These are phyloP conservation scores for Saccharum spontaneum DNA, from an alignment of 176 grass and related monocot species.

Conservation along the genomic window DNA sequence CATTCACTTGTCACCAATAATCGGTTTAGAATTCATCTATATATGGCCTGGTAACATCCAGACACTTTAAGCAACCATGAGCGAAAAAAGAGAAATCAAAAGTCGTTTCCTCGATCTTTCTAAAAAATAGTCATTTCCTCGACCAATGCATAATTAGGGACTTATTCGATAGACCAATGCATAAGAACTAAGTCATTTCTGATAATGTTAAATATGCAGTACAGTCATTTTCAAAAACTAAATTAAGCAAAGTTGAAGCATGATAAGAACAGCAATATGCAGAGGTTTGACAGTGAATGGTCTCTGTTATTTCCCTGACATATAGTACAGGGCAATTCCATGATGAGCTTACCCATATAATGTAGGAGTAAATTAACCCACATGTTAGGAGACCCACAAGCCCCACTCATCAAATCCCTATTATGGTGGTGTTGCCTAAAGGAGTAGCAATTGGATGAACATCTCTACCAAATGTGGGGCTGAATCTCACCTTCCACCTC, in stretches of 20 bases:
- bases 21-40: not conserved
- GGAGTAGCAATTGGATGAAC: conserved; percentile 41
- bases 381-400: conserved; percentile 52
- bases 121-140: not conserved
- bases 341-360: conserved; percentile 3
- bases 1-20: not conserved
- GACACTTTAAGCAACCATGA: not conserved
- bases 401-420: conserved; percentile 22
- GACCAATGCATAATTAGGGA: not conserved
- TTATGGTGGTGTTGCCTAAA: conserved; percentile 53
- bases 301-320: not conserved
- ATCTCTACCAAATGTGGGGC: conserved; percentile 51
- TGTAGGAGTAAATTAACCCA: conserved; percentile 32
- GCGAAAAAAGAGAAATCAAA: not conserved
- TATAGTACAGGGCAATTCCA: conserved; percentile 12
- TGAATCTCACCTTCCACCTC: conserved; percentile 90
- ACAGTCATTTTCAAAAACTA: not conserved
- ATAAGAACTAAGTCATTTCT: not conserved
- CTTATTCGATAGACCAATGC: not conserved
- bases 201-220: not conserved
- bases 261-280: not conserved
- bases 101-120: not conserved
- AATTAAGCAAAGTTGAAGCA: not conserved
- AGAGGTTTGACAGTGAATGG: not conserved
- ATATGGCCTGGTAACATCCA: not conserved